A percentile compares a stretch with the other conserved stretches of the same genome.
Conservation (phyloP, 805 yeast genomes). For the Sungouiozyma ichnusensis region DNA sequence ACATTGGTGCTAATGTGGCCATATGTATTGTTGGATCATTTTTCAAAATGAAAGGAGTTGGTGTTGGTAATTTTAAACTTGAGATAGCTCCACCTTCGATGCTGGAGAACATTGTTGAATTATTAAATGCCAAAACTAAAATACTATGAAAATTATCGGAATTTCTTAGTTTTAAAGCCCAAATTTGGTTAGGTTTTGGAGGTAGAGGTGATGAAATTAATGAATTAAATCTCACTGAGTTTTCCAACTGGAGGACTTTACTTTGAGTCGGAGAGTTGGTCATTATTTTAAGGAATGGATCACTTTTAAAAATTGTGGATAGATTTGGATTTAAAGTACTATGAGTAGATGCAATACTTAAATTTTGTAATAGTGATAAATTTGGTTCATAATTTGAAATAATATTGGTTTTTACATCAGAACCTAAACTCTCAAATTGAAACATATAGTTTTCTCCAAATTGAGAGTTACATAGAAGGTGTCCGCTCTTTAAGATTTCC, state of each 20-base stretch:
- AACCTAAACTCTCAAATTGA: constrained; percentile 72
- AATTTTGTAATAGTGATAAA: constrained; percentile 36
- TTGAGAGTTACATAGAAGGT: constrained; percentile 56
- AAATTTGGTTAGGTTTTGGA: constrained; percentile 46
- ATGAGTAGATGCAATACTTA: constrained; percentile 46
- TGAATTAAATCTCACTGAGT: constrained; percentile 51
- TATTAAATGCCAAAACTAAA: constrained; percentile 16
- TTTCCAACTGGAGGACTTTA: constrained; percentile 36
- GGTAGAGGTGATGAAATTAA: constrained; percentile 74
- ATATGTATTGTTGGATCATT: constrained; percentile 56
- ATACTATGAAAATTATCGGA: constrained; percentile 18
- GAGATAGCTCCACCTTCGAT: constrained; percentile 45
- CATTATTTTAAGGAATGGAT: constrained; percentile 21
- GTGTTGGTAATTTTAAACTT: constrained; percentile 58
- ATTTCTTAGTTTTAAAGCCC: constrained; percentile 43
- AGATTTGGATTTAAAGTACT: constrained; percentile 41
- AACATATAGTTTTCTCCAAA: constrained; percentile 55
- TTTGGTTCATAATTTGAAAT: constrained; percentile 21
- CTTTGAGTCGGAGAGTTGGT: constrained; percentile 19
- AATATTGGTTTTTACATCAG: constrained; percentile 19
- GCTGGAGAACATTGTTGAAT: constrained; percentile 17
- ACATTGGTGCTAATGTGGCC: constrained; percentile 50
- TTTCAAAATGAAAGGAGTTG: constrained; percentile 50
- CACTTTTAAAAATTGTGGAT: constrained; percentile 29
- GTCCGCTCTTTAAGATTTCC: constrained; percentile 63